Evolutionary conservation across 108 stramenopile genomes (phyloP), one percentile per base, ranked within the genome.

Genomic region (Nitzschia inconspicua): DNA sequence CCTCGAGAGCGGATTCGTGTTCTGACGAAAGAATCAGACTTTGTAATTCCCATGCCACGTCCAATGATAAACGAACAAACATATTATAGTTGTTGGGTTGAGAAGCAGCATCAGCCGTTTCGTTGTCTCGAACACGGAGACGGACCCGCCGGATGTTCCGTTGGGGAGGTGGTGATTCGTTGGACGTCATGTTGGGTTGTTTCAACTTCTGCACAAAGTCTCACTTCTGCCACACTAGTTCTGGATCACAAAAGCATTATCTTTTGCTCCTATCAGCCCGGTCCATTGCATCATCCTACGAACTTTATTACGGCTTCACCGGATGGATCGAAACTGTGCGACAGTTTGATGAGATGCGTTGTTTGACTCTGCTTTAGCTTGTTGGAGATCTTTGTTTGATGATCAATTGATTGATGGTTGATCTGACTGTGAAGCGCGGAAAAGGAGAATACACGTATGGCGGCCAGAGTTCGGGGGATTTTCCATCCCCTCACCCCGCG

Each of bases 321-420:
- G n/a, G 11, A 0, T 39, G 14, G 37, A 39, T 14, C 37, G 11
- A 39, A 39, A 39, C 11, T 39, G n/a, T 11, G 37, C 11, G n/a
- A 39, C 37, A 11, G 37, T 14, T 39, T 39, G 37, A 39, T 39
- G 37, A n/a, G 74, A 73, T 4, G 82, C 79, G 3, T n/a, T 85
- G 18, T 81, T 85, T 56, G 87, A 89, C 47, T 61, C 81, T 0
- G 87, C 85, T 46, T 61, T n/a, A n/a, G n/a, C n/a, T n/a, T n/a
- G n/a, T n/a, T n/a, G n/a, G n/a, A n/a, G n/a, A n/a, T n/a, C n/a
- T n/a, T n/a, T n/a, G n/a, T n/a, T n/a, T n/a, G n/a, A n/a, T n/a
- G n/a, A n/a, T n/a, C n/a, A n/a, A n/a, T n/a, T n/a, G n/a, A n/a
- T n/a, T n/a, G n/a, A n/a, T n/a, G n/a, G n/a, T n/a, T n/a, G n/a